Evolutionary conservation across 305 asterid genomes (phyloP).

Genomic region (Andrographis paniculata): DNA sequence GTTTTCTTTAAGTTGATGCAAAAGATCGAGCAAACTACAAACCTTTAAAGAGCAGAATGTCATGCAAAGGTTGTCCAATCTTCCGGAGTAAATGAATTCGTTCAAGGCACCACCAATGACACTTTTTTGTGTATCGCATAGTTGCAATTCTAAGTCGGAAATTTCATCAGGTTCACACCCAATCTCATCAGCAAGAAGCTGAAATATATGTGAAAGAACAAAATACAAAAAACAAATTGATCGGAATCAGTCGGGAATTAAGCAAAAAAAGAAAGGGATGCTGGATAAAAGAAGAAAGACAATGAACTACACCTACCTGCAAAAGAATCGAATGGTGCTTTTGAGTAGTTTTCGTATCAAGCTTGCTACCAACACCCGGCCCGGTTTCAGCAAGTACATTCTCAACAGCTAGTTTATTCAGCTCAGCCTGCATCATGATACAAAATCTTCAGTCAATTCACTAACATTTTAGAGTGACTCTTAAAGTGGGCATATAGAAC

Average conservation of each 20-base stretch:
- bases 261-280: background rate
- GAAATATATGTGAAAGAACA: conserved; percentile 18
- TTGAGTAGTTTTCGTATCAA: conserved; percentile 25
- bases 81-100: conserved; percentile 89
- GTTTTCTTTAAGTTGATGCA: too few species aligned
- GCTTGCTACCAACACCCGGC: conserved; percentile 31
- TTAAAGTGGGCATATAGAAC: too few species aligned
- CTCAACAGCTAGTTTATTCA: conserved; percentile 47
- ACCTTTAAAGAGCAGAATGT: conserved; percentile 94
- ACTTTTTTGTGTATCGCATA: conserved; percentile 92
- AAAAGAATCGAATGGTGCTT: conserved; percentile 83
- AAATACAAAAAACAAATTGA: background rate
- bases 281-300: conserved; percentile 15
- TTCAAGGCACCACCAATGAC: conserved; percentile 77
- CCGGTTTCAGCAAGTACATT: conserved; percentile 41
- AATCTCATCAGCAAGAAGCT: conserved; percentile 57
- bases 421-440: conserved; percentile 51
- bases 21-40: conserved; percentile 1
- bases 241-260: too few species aligned
- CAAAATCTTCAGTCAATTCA: background rate
- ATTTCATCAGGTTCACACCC: conserved; percentile 76
- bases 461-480: background rate
- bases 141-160: conserved; percentile 94
- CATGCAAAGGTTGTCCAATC: conserved; percentile 95
- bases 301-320: conserved; percentile 32